Evolutionary conservation across 2,329 filamentous ascomycete genomes (phyloP).

Genomic region (Berkeleyomyces rouxiae): DNA sequence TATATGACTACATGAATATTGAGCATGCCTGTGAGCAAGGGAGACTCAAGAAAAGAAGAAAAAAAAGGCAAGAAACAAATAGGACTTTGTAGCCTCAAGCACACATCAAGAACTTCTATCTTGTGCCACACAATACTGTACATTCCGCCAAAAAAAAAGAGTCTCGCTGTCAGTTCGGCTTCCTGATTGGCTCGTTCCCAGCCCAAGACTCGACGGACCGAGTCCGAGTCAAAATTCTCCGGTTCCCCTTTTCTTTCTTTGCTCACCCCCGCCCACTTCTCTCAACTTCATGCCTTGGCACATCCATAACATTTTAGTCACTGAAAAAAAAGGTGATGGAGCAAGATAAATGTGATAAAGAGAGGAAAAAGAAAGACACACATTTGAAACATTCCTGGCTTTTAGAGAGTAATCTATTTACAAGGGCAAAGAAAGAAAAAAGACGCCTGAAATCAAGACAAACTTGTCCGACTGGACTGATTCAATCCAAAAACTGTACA

Average conservation of each 20-base stretch:
- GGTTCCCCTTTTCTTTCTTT: neutral
- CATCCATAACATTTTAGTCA: neutral
- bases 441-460: neutral
- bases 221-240: neutral
- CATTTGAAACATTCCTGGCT: neutral
- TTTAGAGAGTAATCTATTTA: neutral
- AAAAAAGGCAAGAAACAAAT: neutral
- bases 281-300: neutral
- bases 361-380: neutral
- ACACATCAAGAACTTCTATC: no score
- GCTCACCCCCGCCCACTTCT: neutral
- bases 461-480: neutral
- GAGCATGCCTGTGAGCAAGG: no score
- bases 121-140: no score
- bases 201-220: neutral
- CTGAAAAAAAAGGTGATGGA: no score
- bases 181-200: neutral
- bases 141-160: neutral
- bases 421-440: neutral
- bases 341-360: neutral
- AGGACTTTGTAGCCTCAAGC: neutral
- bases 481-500: neutral
- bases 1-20: no score
- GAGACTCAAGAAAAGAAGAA: neutral
- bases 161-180: neutral